Percentiles rank a stretch among this genome's conserved stretches.
Evolutionary conservation across 176 grass and related monocot species (phyloP).

Genomic region (Pharus latifolius): DNA sequence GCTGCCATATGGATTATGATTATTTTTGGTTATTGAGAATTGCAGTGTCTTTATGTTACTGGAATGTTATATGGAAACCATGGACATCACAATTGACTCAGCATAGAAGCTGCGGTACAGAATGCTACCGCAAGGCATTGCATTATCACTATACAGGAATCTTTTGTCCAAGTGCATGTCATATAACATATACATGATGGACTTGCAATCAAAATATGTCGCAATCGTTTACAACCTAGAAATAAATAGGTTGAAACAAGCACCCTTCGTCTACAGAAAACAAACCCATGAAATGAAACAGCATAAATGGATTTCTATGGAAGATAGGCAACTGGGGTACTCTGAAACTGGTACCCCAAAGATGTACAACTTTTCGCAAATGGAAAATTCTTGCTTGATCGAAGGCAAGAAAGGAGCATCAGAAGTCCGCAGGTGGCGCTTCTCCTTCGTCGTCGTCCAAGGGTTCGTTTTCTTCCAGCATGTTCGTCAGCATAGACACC

Average conservation of each 20-base stretch:
- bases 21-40: no score
- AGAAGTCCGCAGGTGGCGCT: slow-evolving; percentile 10
- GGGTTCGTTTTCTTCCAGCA: slow-evolving; percentile 54
- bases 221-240: slow-evolving; percentile 26
- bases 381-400: neutral
- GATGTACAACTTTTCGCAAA: neutral
- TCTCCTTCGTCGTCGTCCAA: slow-evolving; percentile 48
- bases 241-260: slow-evolving; percentile 7
- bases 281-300: slow-evolving; percentile 25
- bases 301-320: slow-evolving; percentile 29
- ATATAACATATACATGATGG: slow-evolving; percentile 1
- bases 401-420: neutral
- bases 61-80: neutral
- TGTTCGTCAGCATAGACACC: slow-evolving; percentile 72
- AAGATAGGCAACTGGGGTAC: slow-evolving; percentile 12
- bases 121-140: neutral
- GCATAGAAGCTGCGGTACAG: neutral
- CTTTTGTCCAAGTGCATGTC: neutral
- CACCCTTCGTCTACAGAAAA: slow-evolving; percentile 17
- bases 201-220: slow-evolving; percentile 13
- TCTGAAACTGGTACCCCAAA: slow-evolving; percentile 12
- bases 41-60: neutral
- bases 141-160: neutral
- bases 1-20: no score
- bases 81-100: no score